Evolutionary conservation across 495 filamentous ascomycete species (phyloP), one percentile per base, ranked within the genome.

Genomic region (Podospora pseudoanserina): DNA sequence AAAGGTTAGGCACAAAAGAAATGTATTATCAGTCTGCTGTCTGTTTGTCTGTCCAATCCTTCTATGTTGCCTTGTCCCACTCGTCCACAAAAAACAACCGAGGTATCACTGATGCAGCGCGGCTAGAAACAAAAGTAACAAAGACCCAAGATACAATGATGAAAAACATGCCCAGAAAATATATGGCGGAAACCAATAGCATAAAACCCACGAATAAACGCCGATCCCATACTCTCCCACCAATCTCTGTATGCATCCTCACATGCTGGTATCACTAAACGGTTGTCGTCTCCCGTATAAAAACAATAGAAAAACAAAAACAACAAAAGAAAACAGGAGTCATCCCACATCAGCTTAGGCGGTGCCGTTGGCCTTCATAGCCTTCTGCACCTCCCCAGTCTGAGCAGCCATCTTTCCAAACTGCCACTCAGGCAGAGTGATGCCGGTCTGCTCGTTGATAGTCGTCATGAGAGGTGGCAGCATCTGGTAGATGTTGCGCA

Each of bases 371-470:
- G 5, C 1, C 39, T 49, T 56, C 65, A 70, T 64, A 16, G 27
- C 66, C 27, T 66, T 28, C 69, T 77, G 69, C 7, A 68, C 32
- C 70, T 78, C 61, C 26, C 68, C 67, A 70, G 75, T 77, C 59
- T 73, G 70, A 2, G 59, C 70, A 18, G 79, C 79, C 30, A 86
- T 63, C 23, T 78, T 79, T 0, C 84, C 84, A 69, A 86, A 86
- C 75, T 86, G 84, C 92, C 92, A 94, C 54, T 86, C 81, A 13
- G 92, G 92, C 13, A 92, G 86, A 11, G 80, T 80, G 60, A 93
- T 91, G 0, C 91, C 91, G 0, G 91, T 93, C 79, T 95, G 92
- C 16, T 95, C 92, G 70, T 93, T 87, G 72, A 95, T 93, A 0
- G 92, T 94, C 2, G 81, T 86, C 77, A 95, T 86, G 7, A 95